Evolutionary conservation across 108 stramenopile species (phyloP).

Genomic region (Cylindrotheca closterium): DNA sequence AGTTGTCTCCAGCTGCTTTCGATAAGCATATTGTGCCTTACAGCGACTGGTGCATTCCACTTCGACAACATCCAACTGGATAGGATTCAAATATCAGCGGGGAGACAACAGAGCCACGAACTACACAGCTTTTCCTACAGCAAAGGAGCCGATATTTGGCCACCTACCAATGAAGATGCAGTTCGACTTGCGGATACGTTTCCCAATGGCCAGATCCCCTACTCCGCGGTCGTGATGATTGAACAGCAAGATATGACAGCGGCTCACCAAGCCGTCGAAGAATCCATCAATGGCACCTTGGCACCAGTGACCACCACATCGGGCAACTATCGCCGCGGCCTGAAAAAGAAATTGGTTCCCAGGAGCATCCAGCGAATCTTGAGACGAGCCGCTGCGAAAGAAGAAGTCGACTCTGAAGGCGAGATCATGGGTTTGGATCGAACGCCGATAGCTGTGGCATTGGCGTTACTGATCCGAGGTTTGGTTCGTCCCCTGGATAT

Average conservation of each 20-base stretch:
- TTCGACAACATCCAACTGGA: too few relatives aligned
- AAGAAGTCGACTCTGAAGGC: conserved; percentile 27
- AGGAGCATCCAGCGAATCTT: conserved; percentile 34
- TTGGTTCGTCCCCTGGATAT: conserved; percentile 47
- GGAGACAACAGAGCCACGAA: too few relatives aligned
- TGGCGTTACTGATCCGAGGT: conserved; percentile 28
- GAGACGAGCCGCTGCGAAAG: conserved; percentile 37
- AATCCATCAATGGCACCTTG: background rate
- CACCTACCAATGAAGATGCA: conserved; percentile 57
- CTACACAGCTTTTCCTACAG: conserved; percentile 32
- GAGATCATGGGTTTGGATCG: conserved; percentile 12
- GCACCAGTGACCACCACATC: background rate
- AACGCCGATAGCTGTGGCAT: conserved; percentile 37
- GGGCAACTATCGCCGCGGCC: background rate
- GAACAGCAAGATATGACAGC: conserved; percentile 10
- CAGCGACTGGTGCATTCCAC: too few relatives aligned
- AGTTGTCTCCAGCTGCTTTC: too few relatives aligned
- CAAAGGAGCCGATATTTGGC: conserved; percentile 78
- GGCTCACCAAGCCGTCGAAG: conserved; percentile 4
- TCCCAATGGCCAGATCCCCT: conserved; percentile 60
- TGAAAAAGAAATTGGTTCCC: background rate
- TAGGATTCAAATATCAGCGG: too few relatives aligned
- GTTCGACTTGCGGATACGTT: conserved; percentile 57
- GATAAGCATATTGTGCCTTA: too few relatives aligned
- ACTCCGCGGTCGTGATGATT: conserved; percentile 17